phyloP scores from a whole-genome alignment of 2,329 filamentous ascomycete species.

The Nemania sp. region DNA sequence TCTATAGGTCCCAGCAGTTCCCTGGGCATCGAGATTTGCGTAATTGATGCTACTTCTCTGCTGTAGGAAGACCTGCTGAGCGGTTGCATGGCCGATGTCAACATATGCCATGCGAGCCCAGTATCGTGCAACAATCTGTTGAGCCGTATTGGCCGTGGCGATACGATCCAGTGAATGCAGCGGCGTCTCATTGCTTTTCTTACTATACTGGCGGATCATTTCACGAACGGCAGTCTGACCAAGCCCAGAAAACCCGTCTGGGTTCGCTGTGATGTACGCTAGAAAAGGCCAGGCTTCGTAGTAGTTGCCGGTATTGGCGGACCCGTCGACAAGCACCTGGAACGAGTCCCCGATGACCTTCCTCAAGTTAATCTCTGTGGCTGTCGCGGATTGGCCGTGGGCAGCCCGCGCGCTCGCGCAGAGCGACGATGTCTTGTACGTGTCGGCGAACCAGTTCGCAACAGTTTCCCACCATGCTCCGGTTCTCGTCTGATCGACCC shows the following conservation, averaged over 20 bases:
- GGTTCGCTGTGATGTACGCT: conserved; percentile 54
- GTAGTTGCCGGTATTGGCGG: conserved; percentile 49
- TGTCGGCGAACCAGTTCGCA: conserved; percentile 56
- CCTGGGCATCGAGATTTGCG: conserved; percentile 46
- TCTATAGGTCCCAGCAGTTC: conserved; percentile 44
- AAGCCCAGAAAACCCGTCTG: conserved; percentile 48
- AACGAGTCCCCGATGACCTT: conserved; percentile 54
- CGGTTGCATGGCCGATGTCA: conserved; percentile 52
- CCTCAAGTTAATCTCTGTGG: conserved; percentile 47
- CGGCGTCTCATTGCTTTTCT: conserved; percentile 54
- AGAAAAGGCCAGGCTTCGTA: conserved; percentile 59
- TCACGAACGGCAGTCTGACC: conserved; percentile 49
- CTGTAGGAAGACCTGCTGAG: conserved; percentile 44
- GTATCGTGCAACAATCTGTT: conserved; percentile 51
- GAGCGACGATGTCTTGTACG: conserved; percentile 50
- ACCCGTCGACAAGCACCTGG: conserved; percentile 53
- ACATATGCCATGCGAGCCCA: conserved; percentile 59
- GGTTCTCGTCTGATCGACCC: conserved; percentile 51
- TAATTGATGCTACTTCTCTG: conserved; percentile 47
- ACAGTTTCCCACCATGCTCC: conserved; percentile 58
- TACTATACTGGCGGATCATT: conserved; percentile 49
- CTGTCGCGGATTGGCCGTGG: conserved; percentile 42
- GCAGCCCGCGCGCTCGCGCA: conserved; percentile 47
- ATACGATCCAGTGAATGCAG: conserved; percentile 52
- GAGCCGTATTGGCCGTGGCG: conserved; percentile 42